Evolutionary conservation across 495 filamentous ascomycete species (phyloP).

Genomic region (Beverwykella pulmonaria): DNA sequence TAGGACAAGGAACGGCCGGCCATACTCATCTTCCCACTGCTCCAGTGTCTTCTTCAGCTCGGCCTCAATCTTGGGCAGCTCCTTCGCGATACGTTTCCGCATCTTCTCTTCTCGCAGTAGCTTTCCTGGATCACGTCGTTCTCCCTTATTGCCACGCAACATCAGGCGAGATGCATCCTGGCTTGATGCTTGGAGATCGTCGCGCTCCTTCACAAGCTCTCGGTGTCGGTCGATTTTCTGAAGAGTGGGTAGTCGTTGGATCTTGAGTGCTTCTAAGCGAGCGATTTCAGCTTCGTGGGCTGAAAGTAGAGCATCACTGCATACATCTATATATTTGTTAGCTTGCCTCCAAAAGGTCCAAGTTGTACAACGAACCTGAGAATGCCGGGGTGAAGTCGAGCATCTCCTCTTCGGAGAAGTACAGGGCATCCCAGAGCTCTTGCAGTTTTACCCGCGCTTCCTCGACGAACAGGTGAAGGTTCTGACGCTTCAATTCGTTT

Average conservation of each 20-base stretch:
- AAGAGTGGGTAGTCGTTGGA: constrained; percentile 84
- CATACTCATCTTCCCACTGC: constrained; percentile 91
- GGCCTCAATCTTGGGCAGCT: constrained; percentile 84
- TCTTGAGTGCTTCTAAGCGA: constrained; percentile 77
- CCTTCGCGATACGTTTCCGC: constrained; percentile 93
- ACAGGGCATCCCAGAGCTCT: constrained; percentile 91
- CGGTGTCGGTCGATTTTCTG: constrained; percentile 82
- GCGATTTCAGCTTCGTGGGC: constrained; percentile 87
- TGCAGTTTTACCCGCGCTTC: constrained; percentile 87
- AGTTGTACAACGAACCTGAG: constrained; percentile 59
- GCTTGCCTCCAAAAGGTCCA: constrained; percentile 1
- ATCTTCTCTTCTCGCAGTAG: constrained; percentile 97
- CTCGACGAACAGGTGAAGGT: constrained; percentile 92
- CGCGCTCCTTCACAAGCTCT: constrained; percentile 80
- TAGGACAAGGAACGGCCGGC: constrained; percentile 87
- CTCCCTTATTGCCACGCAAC: constrained; percentile 82
- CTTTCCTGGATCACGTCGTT: constrained; percentile 89
- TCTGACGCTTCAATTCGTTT: constrained; percentile 91
- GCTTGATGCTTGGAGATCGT: constrained; percentile 82
- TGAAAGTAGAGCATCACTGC: constrained; percentile 85
- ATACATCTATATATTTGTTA: constrained; percentile 56
- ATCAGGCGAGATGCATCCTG: constrained; percentile 94
- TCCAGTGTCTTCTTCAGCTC: constrained; percentile 82
- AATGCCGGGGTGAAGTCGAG: constrained; percentile 94
- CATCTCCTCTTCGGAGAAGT: constrained; percentile 97